These are phyloP conservation scores for Leccinum ponderosum DNA, from an alignment of 1,284 basidiomycete species.

Conservation along the genomic window DNA sequence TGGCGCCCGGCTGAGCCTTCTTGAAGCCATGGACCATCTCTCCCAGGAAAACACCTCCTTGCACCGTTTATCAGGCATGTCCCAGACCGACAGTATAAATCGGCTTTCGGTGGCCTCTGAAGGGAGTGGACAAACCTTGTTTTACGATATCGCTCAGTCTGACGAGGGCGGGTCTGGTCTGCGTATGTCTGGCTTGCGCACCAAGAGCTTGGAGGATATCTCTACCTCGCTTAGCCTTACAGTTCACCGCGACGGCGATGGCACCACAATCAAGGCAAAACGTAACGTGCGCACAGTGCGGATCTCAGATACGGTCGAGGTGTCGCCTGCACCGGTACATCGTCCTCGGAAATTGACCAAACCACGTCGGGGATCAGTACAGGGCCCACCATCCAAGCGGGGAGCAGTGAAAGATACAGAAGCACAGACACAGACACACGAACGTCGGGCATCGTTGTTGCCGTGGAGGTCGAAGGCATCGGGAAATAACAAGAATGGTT, in stretches of 20 bases:
- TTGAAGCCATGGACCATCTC: slow-evolving; percentile 33
- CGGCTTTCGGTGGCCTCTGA: slow-evolving; percentile 26
- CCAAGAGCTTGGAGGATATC: slow-evolving; percentile 29
- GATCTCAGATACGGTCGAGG: slow-evolving; percentile 28
- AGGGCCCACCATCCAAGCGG: not conserved
- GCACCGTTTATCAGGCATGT: slow-evolving; percentile 14
- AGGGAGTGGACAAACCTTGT: slow-evolving; percentile 28
- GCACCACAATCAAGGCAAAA: slow-evolving; percentile 4
- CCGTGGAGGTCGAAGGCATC: slow-evolving; percentile 23
- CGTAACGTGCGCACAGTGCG: slow-evolving; percentile 26
- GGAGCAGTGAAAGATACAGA: slow-evolving; percentile 3
- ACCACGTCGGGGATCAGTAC: slow-evolving; percentile 10
- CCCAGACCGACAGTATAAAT: slow-evolving; percentile 11
- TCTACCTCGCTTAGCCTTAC: slow-evolving; percentile 20
- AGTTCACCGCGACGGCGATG: not conserved
- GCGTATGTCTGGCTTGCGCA: slow-evolving; percentile 10
- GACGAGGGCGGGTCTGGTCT: slow-evolving; percentile 1
- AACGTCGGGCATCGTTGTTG: slow-evolving; percentile 22
- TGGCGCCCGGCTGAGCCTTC: slow-evolving; percentile 24
- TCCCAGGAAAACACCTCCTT: slow-evolving; percentile 18
- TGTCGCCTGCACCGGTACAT: slow-evolving; percentile 16
- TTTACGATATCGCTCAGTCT: slow-evolving; percentile 22
- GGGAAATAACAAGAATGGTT: slow-evolving; percentile 1
- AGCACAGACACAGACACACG: not conserved
- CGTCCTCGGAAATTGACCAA: slow-evolving; percentile 29